These are phyloP conservation scores for Podospora anserina DNA, from an alignment of 495 filamentous ascomycete genomes.

Conservation along the genomic window DNA sequence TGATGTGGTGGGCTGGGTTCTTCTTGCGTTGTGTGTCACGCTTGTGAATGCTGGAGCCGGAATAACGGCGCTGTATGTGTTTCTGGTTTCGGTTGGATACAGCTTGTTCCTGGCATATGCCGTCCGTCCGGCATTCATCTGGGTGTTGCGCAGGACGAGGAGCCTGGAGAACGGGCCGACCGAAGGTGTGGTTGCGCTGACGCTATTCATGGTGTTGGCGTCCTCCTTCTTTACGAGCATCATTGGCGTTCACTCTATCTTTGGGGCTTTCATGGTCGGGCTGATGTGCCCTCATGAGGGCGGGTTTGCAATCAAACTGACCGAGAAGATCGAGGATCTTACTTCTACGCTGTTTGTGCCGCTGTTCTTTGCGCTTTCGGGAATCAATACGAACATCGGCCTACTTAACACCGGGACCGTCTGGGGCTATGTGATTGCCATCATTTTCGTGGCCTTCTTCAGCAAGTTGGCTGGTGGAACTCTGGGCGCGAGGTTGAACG, in stretches of 20 bases:
- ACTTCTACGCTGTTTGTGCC: slow-evolving; percentile 78
- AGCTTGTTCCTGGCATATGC: slow-evolving; percentile 69
- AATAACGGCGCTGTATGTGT: slow-evolving; percentile 76
- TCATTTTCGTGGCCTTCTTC: slow-evolving; percentile 75
- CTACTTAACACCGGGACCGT: slow-evolving; percentile 73
- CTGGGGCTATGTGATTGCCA: slow-evolving; percentile 89
- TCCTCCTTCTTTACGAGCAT: slow-evolving; percentile 85
- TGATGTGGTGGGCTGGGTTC: slow-evolving; percentile 83
- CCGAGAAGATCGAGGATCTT: slow-evolving; percentile 90
- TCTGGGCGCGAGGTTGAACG: slow-evolving; percentile 68
- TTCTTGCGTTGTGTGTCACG: slow-evolving; percentile 87
- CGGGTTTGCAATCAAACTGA: slow-evolving; percentile 86
- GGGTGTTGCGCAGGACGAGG: slow-evolving; percentile 63
- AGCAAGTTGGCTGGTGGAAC: slow-evolving; percentile 81
- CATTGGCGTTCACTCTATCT: slow-evolving; percentile 81
- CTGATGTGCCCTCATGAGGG: slow-evolving; percentile 88
- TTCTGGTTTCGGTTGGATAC: slow-evolving; percentile 70
- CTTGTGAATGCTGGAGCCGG: slow-evolving; percentile 84
- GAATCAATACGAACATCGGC: slow-evolving; percentile 80
- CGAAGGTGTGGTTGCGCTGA: slow-evolving; percentile 75
- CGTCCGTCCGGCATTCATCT: slow-evolving; percentile 72
- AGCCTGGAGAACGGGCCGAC: slow-evolving; percentile 83
- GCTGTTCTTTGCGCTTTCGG: slow-evolving; percentile 91
- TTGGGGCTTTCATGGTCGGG: slow-evolving; percentile 80
- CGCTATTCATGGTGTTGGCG: slow-evolving; percentile 69